These are phyloP conservation scores for Stereum hirsutum DNA, from an alignment of 1,284 basidiomycete genomes.

Conservation along the genomic window DNA sequence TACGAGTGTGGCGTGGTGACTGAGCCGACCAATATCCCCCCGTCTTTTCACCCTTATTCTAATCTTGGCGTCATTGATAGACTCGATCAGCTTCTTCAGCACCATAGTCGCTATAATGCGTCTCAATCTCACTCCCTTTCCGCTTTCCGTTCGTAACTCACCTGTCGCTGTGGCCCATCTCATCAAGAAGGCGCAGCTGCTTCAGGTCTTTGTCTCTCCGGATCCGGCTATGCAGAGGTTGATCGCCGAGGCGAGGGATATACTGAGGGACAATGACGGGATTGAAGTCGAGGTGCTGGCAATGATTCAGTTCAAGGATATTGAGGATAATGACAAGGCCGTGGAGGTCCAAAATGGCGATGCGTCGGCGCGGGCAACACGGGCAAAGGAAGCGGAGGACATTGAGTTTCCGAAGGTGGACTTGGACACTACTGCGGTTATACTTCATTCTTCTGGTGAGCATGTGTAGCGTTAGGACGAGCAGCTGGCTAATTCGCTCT, in stretches of 20 bases:
- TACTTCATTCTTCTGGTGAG: conserved; percentile 28
- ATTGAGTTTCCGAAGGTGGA: neutral
- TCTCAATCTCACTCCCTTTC: conserved; percentile 14
- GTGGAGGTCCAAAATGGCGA: no score
- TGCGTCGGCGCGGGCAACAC: no score
- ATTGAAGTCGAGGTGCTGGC: neutral
- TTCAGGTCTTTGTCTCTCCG: conserved; percentile 4
- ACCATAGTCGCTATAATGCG: conserved; percentile 13
- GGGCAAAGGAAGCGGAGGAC: neutral
- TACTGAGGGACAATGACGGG: conserved; percentile 1
- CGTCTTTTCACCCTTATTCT: neutral
- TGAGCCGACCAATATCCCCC: neutral
- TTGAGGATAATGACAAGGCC: neutral
- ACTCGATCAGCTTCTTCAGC: conserved; percentile 14
- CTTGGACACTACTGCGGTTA: conserved; percentile 8
- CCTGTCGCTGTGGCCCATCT: conserved; percentile 5
- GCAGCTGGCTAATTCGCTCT: neutral
- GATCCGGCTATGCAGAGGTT: conserved; percentile 5
- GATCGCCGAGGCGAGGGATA: neutral
- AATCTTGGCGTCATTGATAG: conserved; percentile 4
- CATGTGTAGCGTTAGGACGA: neutral
- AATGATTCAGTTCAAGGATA: conserved; percentile 2
- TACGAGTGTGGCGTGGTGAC: no score
- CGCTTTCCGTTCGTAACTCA: conserved; percentile 14
- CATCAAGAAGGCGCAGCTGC: neutral